A percentile compares a stretch with the other conserved stretches of the same genome.
phyloP scores from a whole-genome alignment of 345 rosid species.

The Sisymbrium irio region DNA sequence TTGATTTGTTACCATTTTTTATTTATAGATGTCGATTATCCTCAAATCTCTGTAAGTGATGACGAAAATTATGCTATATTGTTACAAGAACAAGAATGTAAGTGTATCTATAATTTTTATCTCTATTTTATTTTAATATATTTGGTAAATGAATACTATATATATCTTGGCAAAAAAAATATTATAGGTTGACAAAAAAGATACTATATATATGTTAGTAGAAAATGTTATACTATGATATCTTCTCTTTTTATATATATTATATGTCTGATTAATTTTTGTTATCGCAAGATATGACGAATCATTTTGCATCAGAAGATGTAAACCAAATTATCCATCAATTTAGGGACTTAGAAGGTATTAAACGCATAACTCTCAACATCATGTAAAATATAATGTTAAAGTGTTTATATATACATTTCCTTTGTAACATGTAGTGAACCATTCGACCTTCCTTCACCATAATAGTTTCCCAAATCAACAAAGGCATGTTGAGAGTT shows the following conservation, averaged over 20 bases:
- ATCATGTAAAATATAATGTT: not conserved
- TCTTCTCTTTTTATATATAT: not conserved
- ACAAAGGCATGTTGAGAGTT: not conserved
- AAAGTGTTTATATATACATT: not conserved
- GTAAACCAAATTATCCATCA: conserved; percentile 12
- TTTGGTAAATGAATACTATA: not conserved
- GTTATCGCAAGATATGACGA: conserved; percentile 9
- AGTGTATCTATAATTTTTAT: conserved; percentile 11
- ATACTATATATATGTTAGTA: not conserved
- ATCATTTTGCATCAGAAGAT: not conserved
- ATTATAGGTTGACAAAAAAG: too few species aligned
- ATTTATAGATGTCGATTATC: not conserved
- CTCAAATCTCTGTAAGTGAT: conserved; percentile 13
- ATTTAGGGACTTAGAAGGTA: conserved; percentile 6
- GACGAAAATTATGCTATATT: conserved; percentile 6
- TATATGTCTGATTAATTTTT: not conserved
- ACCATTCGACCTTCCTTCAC: not conserved
- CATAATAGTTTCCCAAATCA: not conserved
- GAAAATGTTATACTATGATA: not conserved
- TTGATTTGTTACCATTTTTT: not conserved
- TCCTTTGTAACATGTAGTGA: not conserved
- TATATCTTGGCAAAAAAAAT: too few species aligned
- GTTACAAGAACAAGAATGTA: conserved; percentile 31
- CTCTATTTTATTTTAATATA: not conserved
- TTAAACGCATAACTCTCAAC: not conserved